Percentiles rank a stretch among this genome's conserved stretches.
Evolutionary conservation across 805 yeast species (phyloP).

Genomic region (Lipomyces lipofer): DNA sequence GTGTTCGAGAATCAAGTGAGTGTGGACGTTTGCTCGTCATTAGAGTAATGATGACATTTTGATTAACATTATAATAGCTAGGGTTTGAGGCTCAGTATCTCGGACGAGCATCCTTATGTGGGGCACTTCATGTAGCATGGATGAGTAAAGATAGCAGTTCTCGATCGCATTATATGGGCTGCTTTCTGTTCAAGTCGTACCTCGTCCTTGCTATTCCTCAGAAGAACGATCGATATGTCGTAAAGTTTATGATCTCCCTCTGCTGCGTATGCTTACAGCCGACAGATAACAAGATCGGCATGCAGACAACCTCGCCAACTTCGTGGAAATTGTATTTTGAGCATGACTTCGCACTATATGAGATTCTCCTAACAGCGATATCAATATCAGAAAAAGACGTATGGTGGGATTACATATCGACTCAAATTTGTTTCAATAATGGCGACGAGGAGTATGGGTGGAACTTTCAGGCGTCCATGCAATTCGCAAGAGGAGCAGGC

Average conservation of each 20-base stretch:
- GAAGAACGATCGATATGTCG: conserved; percentile 12
- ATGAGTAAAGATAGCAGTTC: conserved; percentile 13
- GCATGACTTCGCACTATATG: conserved; percentile 19
- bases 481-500: conserved; percentile 7
- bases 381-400: conserved; percentile 13
- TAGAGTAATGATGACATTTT: background rate
- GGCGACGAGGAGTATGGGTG: conserved; percentile 15
- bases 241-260: conserved; percentile 24
- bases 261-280: conserved; percentile 10
- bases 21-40: background rate
- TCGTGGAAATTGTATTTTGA: conserved; percentile 29
- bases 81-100: conserved; percentile 14
- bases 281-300: conserved; percentile 12
- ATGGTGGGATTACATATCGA: conserved; percentile 19
- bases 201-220: conserved; percentile 17
- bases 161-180: conserved; percentile 21
- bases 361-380: conserved; percentile 27
- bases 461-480: conserved; percentile 8
- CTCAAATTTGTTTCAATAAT: conserved; percentile 13
- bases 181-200: conserved; percentile 28
- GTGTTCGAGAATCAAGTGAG: conserved; percentile 8
- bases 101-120: conserved; percentile 25
- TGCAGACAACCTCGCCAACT: conserved; percentile 11
- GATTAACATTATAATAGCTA: background rate
- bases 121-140: conserved; percentile 29